Base-by-base conservation (phyloP, 495 filamentous ascomycete genomes). In the Daldinia decipiens region DNA sequence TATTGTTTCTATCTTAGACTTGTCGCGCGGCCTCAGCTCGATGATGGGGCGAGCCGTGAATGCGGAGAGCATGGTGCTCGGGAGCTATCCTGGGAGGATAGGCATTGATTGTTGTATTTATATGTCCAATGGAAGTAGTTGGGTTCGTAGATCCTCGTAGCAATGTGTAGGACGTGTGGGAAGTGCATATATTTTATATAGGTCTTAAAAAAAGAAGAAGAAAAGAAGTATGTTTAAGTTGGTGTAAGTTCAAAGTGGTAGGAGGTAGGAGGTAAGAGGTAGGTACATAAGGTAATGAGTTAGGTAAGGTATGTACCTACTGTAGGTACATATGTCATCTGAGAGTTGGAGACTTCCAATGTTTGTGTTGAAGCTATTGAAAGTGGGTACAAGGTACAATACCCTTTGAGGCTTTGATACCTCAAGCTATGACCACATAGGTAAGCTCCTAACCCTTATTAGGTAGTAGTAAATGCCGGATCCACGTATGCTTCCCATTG, bases 31-130 rank as follows among this genome's bases (percentile, higher is more conserved):
- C 82, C 91, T 94, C 67, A 99, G 91, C 90, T 99, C 95, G 84
- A 98, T 90, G 75, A 98, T 92, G 68, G 96, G 92, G 77, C 92
- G 92, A 85, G 95, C 93, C 71, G 90, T 95, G 82, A 99, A 99
- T 79, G 96, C 95, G 82, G 95, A 97, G 80, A 98, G 89, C 95
- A 99, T 99, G 82, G 84, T 84, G 71, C 71, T 67, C 62, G 31
- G 24, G 63, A 54, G 51, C 58, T 74, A 70, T 36, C 66, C 36
- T 39, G 17, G 47, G 13, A 39, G 19, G 67, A 68, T 68, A 54
- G 24, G 40, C 66, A 64, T 67, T 67, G 56, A 53, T 31, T 31
- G 15, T 53, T 31, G 7, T 6, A 31, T 15, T 29, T 36, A 11
- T 36, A 36, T 4, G 26, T 31, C 4, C 24, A 53, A 29, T 53